Base-by-base conservation (phyloP, 129 eudicot species). In the Logfia minima region DNA sequence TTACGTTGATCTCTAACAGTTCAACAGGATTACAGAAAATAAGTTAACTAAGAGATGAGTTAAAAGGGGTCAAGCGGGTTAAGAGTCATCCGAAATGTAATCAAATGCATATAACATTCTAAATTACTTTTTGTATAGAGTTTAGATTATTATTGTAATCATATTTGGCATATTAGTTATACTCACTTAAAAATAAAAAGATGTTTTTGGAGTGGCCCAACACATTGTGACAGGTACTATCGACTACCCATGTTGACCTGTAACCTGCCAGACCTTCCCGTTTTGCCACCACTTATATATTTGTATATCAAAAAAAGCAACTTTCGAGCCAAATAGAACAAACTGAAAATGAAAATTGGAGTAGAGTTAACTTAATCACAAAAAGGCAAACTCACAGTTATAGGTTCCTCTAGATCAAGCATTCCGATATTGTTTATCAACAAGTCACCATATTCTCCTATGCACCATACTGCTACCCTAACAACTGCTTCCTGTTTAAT, bases 371-470 rank as follows among this genome's bases (percentile, higher is more conserved):
- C 21, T 77, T 16, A 75, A 60, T 41, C 17, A 75, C 41, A 41
- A 68, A 75, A 34, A 9, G 53, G 8, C 28, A 68, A 51, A 82
- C 86, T 83, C 63, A 92, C 97, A 76, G 91, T 89, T 77, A 89
- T 82, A 66, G 96, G 99, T 74, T 95, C 97, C 88, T 95, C 97
- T 11, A 83, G 71, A 82, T 82, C 92, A 74, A 95, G 92, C 90
- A 84, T 70, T 71, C 99, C 96, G 71, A 75, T 81, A 80, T 83
- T 88, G 84, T 87, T 83, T 65, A 95, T 88, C 91, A 95, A 85
- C 91, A 95, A 87, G 45, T 95, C 99, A 83, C 97, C 97, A 61
- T 92, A 95, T 88, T 95, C 99, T 51, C 99, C 99, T 55, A 92
- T 91, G 84, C 99, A 95, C 99, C 97, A 95, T 61, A 95, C 91